Evolutionary conservation across 352 stramenopile species (phyloP), one percentile per base, ranked within the genome.

Genomic region (Globisporangium canariense): DNA sequence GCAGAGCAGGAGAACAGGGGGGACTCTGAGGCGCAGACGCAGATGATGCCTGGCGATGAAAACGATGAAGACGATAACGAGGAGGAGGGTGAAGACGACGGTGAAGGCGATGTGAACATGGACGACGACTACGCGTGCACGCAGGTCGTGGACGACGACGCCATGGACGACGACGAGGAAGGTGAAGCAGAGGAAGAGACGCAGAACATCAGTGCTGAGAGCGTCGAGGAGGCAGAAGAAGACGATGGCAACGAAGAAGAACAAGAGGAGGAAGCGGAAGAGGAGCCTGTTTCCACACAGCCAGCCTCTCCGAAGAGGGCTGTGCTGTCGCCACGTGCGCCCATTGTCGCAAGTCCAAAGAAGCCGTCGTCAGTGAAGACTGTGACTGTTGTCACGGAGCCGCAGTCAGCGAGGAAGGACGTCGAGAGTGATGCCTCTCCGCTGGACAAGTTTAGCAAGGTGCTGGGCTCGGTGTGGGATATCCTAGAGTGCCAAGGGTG

Each of bases 401-500:
- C 28, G 22, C 25, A 25, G 50, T 8, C 18, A 34, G 60, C 25
- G 55, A 67, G 16, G 22, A 36, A 65, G 2, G 18, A 45, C 10
- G 32, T 0, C 32, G 51, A 50, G 32, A 57, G 41, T 18, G 54
- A 70, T 9, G 56, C 74, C 7, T 69, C 66, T 2, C 51, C 77
- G 9, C 67, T 71, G 45, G 71, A 58, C 43, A 78, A 78, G 54
- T 90, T 93, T 32, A 70, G 66, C 2, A 73, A 62, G 22, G 69
- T 77, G 14, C 87, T 93, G 20, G 73, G 57, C 10, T 14, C 59
- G 10, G 56, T 93, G 3, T 83, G 81, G 61, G 68, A 64, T 18
- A 52, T 85, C n/a, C 69, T 93, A 50, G 68, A 83, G 62, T 58
- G 58, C 34, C 65, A 71, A 1, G 84, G 84, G 11, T 91, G 84